Evolutionary conservation across 2,329 filamentous ascomycete genomes (phyloP), one percentile per base, ranked within the genome.

Genomic region (Ceratocystis destructans): DNA sequence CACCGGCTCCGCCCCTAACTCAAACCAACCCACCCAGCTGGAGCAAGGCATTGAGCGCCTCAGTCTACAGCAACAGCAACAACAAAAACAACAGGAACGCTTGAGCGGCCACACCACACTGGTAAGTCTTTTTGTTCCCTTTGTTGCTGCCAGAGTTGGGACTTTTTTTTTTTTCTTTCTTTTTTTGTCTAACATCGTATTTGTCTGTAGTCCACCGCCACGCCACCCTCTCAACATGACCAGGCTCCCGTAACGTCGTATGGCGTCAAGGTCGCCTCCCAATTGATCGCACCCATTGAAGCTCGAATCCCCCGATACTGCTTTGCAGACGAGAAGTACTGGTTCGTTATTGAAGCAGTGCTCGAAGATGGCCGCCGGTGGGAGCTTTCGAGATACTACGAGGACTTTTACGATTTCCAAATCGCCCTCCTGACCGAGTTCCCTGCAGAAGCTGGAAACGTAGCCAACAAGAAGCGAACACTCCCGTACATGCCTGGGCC

Each of bases 361-460:
- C 84, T 97, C 75, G 90, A 96, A 73, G 92, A 97, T 73, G 92
- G 91, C 61, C 83, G 89, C 61, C 87, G 89, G 73, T 97, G 92
- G 91, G 92, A 96, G 74, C 79, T 99, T 62, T 93, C 90, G 48
- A 86, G 94, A 69, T 94, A 96, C 73, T 99, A 99, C 73, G 91
- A 97, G 75, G 94, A 97, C 77, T 99, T 99, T 74, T 99, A 97
- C 77, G 94, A 97, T 75, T 93, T 97, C 75, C 94, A 99, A 75
- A 97, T 97, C 73, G 90, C 91, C 41, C 85, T 99, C 7, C 83
- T 99, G 62, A 93, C 91, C 57, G 90, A 87, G 70, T 97, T 96
- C 73, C 93, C 94, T 25, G 86, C 89, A 45, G 94, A 97, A 76
- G 93, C 94, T 46, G 94, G 94, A 65, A 94, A 95, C 72, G 88